Evolutionary conservation across 192 early-diverging fungal genomes (phyloP).

Genomic region (Umbelopsis ramanniana): DNA sequence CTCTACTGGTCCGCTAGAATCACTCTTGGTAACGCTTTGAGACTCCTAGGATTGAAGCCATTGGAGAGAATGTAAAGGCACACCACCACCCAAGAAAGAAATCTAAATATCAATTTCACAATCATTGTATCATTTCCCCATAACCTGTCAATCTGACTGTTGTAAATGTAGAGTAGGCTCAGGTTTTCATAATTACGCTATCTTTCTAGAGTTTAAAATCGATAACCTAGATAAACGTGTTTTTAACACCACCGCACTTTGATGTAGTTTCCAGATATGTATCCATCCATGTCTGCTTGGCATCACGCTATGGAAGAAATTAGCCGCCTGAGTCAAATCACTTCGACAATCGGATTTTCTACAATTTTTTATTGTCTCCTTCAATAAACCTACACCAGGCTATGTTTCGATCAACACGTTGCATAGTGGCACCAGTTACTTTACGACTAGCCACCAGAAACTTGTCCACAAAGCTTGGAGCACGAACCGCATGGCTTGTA

Average conservation of each 20-base stretch:
- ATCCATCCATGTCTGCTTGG: no score
- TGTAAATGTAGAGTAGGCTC: conserved; percentile 24
- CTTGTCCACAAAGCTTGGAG: background rate
- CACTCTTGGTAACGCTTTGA: conserved; percentile 85
- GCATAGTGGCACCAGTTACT: background rate
- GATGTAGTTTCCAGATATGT: no score
- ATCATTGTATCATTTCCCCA: conserved; percentile 21
- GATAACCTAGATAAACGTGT: background rate
- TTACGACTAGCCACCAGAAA: background rate
- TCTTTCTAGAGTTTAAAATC: background rate
- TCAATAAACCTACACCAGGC: background rate
- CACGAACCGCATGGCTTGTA: conserved; percentile 4
- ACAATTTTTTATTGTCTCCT: background rate
- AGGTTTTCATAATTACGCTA: conserved; percentile 3
- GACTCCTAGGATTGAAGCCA: conserved; percentile 81
- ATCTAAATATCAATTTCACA: background rate
- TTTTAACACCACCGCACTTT: no score
- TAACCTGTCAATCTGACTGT: conserved; percentile 20
- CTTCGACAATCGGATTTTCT: no score
- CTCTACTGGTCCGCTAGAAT: conserved; percentile 84
- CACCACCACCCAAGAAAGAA: background rate
- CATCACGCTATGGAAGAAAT: no score
- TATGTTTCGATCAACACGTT: background rate
- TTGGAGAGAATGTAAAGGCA: conserved; percentile 86
- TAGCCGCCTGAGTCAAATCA: no score